Percentiles rank a stretch among this genome's conserved stretches.
These are phyloP conservation scores for Suillus lakei DNA, from an alignment of 768 basidiomycete genomes.

Conservation along the genomic window DNA sequence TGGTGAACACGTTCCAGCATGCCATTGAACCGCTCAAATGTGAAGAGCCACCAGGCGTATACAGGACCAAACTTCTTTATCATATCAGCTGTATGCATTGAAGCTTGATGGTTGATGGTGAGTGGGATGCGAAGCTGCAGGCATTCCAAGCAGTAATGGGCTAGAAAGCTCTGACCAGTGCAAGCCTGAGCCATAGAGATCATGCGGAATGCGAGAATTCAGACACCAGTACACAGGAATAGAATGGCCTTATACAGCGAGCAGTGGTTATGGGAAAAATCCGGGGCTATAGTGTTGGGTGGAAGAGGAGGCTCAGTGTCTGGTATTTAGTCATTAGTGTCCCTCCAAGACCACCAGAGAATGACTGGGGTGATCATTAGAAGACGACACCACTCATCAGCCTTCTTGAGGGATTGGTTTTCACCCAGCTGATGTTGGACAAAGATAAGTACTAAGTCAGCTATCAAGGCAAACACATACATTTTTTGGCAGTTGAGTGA, in stretches of 20 bases:
- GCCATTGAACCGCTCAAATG: constrained; percentile 40
- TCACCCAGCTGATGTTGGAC: not conserved
- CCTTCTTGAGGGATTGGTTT: not conserved
- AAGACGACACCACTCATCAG: not conserved
- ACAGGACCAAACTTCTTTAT: constrained; percentile 35
- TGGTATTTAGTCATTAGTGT: not conserved
- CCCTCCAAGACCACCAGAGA: not conserved
- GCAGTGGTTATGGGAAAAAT: not conserved
- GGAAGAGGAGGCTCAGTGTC: not conserved
- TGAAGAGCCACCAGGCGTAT: constrained; percentile 42
- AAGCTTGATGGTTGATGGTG: constrained; percentile 35
- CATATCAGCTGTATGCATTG: constrained; percentile 28
- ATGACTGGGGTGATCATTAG: not conserved
- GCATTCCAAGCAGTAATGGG: not conserved
- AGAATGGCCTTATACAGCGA: not conserved
- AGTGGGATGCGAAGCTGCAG: not conserved
- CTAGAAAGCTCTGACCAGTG: not conserved
- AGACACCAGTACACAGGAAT: not conserved
- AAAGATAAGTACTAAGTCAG: not conserved
- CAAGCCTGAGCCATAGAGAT: not conserved
- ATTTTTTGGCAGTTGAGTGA: not conserved
- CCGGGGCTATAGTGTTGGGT: not conserved
- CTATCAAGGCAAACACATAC: not conserved
- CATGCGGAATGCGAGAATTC: not conserved
- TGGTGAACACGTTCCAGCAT: constrained; percentile 36